Percentiles rank a stretch among this genome's conserved stretches.
These are phyloP conservation scores for Ochetophila trinervis DNA, from an alignment of 306 rosid species.

Conservation along the genomic window DNA sequence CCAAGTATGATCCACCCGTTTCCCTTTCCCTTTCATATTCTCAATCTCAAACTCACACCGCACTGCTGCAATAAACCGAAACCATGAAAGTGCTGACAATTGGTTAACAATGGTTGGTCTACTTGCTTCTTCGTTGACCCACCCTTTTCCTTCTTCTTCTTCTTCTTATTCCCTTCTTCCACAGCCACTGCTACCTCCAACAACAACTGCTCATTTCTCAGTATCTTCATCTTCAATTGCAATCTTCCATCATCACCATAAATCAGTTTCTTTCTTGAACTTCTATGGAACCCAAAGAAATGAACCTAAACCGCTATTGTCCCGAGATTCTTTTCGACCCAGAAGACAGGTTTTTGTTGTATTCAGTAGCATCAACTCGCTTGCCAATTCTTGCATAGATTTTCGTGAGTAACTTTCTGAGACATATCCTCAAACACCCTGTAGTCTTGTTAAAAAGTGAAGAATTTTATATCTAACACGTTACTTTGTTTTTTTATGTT, in stretches of 20 bases:
- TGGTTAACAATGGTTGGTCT: conserved; percentile 33
- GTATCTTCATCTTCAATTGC: conserved; percentile 14
- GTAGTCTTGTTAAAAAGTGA: not conserved
- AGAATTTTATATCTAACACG: not conserved
- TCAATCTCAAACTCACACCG: no score
- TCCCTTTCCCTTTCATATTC: no score
- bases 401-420: conserved; percentile 41
- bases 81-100: not conserved
- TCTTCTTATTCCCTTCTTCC: conserved; percentile 18
- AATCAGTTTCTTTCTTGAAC: conserved; percentile 7
- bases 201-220: conserved; percentile 10
- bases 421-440: conserved; percentile 46
- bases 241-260: conserved; percentile 3
- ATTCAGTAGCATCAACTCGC: conserved; percentile 27
- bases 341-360: conserved; percentile 14
- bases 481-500: conserved; percentile 7
- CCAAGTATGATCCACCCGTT: no score
- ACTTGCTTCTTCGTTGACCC: conserved; percentile 20
- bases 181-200: conserved; percentile 6
- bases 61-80: no score
- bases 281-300: conserved; percentile 10
- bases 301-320: conserved; percentile 19
- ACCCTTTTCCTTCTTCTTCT: conserved; percentile 17
- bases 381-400: not conserved
- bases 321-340: conserved; percentile 22